Evolutionary conservation across 805 yeast species (phyloP).

Genomic region (Saccharomycopsis synnaedendra): DNA sequence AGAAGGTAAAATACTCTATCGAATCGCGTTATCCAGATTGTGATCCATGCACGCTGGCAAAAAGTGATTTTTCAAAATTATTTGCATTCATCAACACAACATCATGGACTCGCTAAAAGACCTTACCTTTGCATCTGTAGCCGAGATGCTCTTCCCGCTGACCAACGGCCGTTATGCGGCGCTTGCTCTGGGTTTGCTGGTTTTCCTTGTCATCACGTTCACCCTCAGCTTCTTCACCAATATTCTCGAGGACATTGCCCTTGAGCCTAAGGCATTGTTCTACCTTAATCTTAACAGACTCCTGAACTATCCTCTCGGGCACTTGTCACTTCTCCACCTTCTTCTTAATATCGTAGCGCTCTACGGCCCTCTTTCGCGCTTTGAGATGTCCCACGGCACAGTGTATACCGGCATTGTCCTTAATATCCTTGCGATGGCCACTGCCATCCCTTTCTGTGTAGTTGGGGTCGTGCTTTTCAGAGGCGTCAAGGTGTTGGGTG

Average conservation of each 20-base stretch:
- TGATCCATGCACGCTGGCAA: no score
- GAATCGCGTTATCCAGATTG: no score
- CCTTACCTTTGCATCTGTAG: neutral
- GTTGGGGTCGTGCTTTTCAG: conserved; percentile 42
- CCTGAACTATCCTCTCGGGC: conserved; percentile 66
- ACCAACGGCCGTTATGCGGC: conserved; percentile 14
- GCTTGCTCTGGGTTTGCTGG: conserved; percentile 13
- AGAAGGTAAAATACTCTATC: no score
- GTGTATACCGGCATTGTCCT: conserved; percentile 75
- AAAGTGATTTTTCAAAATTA: no score
- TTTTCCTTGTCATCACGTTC: conserved; percentile 12
- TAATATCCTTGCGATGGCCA: conserved; percentile 55
- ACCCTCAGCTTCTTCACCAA: conserved; percentile 3
- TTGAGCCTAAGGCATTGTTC: conserved; percentile 46
- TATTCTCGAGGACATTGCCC: conserved; percentile 30
- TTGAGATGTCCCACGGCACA: conserved; percentile 71
- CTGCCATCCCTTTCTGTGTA: conserved; percentile 54
- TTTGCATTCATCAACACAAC: no score
- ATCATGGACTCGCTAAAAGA: neutral
- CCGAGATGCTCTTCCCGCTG: conserved; percentile 11
- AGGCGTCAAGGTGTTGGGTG: conserved; percentile 45
- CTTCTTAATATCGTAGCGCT: conserved; percentile 46
- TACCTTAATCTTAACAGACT: conserved; percentile 27
- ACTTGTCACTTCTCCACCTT: conserved; percentile 50
- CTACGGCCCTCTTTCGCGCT: conserved; percentile 47